phyloP scores from a whole-genome alignment of 169 alveolate species.

The Cryptosporidium viatorum region DNA sequence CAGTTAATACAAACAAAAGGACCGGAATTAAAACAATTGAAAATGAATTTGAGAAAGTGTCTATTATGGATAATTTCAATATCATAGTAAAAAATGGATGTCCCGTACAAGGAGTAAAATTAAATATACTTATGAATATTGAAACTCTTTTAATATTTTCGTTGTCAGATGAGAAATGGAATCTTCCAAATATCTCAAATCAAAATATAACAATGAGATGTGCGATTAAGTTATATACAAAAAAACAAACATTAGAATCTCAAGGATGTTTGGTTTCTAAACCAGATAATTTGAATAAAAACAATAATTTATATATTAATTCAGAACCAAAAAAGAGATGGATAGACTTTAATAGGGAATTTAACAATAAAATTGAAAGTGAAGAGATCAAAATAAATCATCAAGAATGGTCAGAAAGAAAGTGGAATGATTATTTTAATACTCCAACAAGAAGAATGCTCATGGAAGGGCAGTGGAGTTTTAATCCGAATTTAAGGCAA shows the following conservation, averaged over 20 bases:
- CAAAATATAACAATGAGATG: conserved; percentile 36
- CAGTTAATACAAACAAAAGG: neutral
- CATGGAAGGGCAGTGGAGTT: neutral
- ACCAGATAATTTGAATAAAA: neutral
- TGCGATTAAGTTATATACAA: neutral
- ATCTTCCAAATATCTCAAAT: neutral
- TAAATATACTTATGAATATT: conserved; percentile 29
- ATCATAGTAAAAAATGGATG: conserved; percentile 18
- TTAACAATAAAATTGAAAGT: neutral
- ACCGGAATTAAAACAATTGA: neutral
- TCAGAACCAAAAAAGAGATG: conserved; percentile 20
- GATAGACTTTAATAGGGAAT: conserved; percentile 17
- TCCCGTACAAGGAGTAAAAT: conserved; percentile 28
- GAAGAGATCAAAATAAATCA: neutral
- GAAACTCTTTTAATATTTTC: conserved; percentile 52
- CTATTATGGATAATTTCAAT: neutral
- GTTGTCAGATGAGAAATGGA: conserved; percentile 34
- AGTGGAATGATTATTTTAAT: conserved; percentile 18
- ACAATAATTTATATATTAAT: neutral
- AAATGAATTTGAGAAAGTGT: neutral
- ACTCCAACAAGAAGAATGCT: neutral
- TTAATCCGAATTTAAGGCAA: neutral
- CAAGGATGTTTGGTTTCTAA: conserved; percentile 22
- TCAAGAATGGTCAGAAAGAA: neutral
- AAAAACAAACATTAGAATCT: conserved; percentile 17